Base-by-base conservation (phyloP, 2,329 filamentous ascomycete species). In the Fusarium sulawesiense region DNA sequence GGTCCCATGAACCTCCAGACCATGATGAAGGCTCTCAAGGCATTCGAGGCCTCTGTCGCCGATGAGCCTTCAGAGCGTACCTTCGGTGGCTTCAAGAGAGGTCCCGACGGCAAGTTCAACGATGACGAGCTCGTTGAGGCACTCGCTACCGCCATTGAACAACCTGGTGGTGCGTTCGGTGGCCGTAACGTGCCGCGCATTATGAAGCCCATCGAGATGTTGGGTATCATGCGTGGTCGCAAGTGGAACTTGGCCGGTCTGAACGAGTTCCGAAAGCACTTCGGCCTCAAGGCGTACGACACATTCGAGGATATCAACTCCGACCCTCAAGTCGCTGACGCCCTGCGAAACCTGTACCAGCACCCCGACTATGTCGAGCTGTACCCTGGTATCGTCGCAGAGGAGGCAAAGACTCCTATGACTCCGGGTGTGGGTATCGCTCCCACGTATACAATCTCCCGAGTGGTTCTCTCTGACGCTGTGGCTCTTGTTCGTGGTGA, bases 211-310 rank as follows among this genome's bases (percentile, higher is more conserved):
- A 87, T 96, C 18, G 93, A 96, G 78, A 91, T 96, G 37, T 83
- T 96, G 9, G 93, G 92, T 45, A 96, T 97, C 60, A 84, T 93
- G 49, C 92, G 94, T 66, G 88, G 91, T 6, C 86, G 93, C 47
- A 86, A 87, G 58, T 97, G 93, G 93, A 91, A 93, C 65, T 81
- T 93, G 11, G 91, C 91, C 0, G 90, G 91, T 0, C 83, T 97
- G 65, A 97, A 97, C 76, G 93, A 96, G 81, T 97, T 96, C 83
- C 87, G 93, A 55, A 90, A 92, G 77, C 92, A 94, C 81, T 94
- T 95, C 73, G 89, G 90, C 3, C 83, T 97, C 8, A 92, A 92
- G 79, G 87, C 88, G 1, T 91, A 97, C 76, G 88, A 90, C 23
- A 91, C 85, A 0, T 97, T 97, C 64, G 92, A 94, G 77, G 92